phyloP scores from a whole-genome alignment of 352 stramenopile species.

The Pythium brachiatum region DNA sequence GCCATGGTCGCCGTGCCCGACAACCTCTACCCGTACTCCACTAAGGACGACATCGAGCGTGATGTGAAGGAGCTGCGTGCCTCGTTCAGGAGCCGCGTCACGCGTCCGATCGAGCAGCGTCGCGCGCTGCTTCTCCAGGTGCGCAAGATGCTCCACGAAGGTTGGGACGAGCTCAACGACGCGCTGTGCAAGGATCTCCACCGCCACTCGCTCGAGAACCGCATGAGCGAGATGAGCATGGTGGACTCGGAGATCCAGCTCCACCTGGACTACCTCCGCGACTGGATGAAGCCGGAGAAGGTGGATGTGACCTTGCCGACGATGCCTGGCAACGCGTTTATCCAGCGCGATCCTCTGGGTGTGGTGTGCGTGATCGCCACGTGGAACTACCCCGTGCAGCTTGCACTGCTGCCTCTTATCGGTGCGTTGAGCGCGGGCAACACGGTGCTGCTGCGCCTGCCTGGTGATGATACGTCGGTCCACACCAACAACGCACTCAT shows the following conservation, averaged over 20 bases:
- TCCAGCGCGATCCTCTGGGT: slow-evolving; percentile 71
- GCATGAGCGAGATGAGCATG: slow-evolving; percentile 50
- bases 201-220: slow-evolving; percentile 63
- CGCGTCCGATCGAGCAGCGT: slow-evolving; percentile 36
- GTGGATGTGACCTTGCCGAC: slow-evolving; percentile 54
- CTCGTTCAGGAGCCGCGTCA: slow-evolving; percentile 47
- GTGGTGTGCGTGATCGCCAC: slow-evolving; percentile 84
- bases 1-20: slow-evolving; percentile 12
- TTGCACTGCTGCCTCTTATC: slow-evolving; percentile 73
- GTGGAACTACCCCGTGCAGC: slow-evolving; percentile 90
- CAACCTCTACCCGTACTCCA: slow-evolving; percentile 25
- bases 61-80: slow-evolving; percentile 50
- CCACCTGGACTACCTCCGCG: slow-evolving; percentile 56
- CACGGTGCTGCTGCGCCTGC: slow-evolving; percentile 88
- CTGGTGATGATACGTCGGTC: slow-evolving; percentile 71
- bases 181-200: slow-evolving; percentile 63
- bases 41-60: slow-evolving; percentile 27
- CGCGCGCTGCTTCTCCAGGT: slow-evolving; percentile 45
- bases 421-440: slow-evolving; percentile 90
- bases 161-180: slow-evolving; percentile 39
- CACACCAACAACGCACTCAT: slow-evolving; percentile 50
- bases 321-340: slow-evolving; percentile 45
- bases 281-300: slow-evolving; percentile 51
- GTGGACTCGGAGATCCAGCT: slow-evolving; percentile 63
- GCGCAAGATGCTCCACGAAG: slow-evolving; percentile 45